phyloP scores from a whole-genome alignment of 2,329 filamentous ascomycete genomes.

The Pezicula carpinea region DNA sequence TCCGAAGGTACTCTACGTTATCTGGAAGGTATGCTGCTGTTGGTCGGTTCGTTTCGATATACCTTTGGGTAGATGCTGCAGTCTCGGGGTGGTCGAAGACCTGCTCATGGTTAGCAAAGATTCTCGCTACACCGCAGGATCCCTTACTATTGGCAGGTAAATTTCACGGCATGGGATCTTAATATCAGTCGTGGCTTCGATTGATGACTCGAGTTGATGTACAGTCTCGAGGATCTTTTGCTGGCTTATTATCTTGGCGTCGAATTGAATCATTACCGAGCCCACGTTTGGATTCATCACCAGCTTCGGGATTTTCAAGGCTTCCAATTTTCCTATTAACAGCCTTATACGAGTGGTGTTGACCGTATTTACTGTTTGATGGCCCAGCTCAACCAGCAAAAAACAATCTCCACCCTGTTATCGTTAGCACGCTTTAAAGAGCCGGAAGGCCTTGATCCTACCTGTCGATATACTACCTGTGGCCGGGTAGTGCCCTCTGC shows the following conservation, averaged over 20 bases:
- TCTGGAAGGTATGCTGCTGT: conserved; percentile 28
- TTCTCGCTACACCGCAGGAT: no score
- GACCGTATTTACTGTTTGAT: conserved; percentile 11
- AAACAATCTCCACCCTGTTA: conserved; percentile 13
- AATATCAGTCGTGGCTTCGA: conserved; percentile 21
- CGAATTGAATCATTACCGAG: conserved; percentile 41
- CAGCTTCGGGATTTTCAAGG: conserved; percentile 31
- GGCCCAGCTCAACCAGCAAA: conserved; percentile 14
- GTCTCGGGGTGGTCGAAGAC: conserved; percentile 31
- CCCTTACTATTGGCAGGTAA: conserved; percentile 34
- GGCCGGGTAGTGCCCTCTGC: conserved; percentile 6
- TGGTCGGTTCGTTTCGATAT: conserved; percentile 25
- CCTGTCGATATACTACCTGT: conserved; percentile 14
- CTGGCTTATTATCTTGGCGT: conserved; percentile 35
- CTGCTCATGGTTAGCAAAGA: no score
- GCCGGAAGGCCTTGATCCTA: background rate
- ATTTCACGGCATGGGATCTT: conserved; percentile 40
- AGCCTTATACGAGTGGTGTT: conserved; percentile 13
- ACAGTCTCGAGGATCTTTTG: conserved; percentile 32
- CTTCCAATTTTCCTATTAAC: conserved; percentile 19
- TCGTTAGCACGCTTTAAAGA: background rate
- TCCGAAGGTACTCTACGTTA: conserved; percentile 24
- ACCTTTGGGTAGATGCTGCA: conserved; percentile 19
- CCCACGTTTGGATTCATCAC: conserved; percentile 45
- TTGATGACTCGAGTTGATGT: conserved; percentile 28